Percentiles rank a stretch among this genome's conserved stretches.
Conservation (phyloP, 306 rosid genomes). For the Quercus mongolica region DNA sequence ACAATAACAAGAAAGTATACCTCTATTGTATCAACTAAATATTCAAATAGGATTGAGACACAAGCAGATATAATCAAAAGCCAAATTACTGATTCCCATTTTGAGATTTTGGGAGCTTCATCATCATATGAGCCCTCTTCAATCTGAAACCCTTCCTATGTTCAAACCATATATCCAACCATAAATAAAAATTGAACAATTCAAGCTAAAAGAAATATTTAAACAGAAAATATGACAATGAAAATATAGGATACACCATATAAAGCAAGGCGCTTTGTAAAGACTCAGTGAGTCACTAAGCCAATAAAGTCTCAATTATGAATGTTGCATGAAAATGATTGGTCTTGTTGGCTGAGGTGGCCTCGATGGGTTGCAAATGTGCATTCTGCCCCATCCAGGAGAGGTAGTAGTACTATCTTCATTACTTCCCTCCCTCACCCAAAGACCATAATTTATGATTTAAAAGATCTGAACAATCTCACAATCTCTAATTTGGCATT, state of each 20-base stretch:
- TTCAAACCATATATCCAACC: conserved; percentile 21
- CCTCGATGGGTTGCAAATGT: too few relatives aligned
- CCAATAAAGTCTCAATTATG: background rate
- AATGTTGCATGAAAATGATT: too few relatives aligned
- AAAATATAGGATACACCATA: conserved; percentile 9
- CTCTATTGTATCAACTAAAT: conserved; percentile 72
- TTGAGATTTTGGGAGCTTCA: conserved; percentile 71
- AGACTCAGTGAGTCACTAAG: background rate
- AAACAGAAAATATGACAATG: conserved; percentile 2
- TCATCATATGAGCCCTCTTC: conserved; percentile 41
- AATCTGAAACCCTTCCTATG: conserved; percentile 55
- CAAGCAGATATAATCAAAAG: conserved; percentile 68
- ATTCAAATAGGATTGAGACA: conserved; percentile 71
- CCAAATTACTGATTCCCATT: conserved; percentile 86
- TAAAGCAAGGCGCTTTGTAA: background rate
- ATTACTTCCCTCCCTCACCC: too few relatives aligned
- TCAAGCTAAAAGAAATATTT: background rate
- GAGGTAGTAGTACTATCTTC: too few relatives aligned
- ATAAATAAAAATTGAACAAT: conserved; percentile 20
- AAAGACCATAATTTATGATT: too few relatives aligned
- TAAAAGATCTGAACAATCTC: too few relatives aligned
- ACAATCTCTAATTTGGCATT: too few relatives aligned
- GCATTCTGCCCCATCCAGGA: too few relatives aligned
- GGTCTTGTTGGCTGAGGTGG: too few relatives aligned
- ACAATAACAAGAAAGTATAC: conserved; percentile 26